A percentile compares a stretch with the other conserved stretches of the same genome.
Evolutionary conservation across 257 asterid genomes (phyloP).

Genomic region (Nicotiana attenuata): DNA sequence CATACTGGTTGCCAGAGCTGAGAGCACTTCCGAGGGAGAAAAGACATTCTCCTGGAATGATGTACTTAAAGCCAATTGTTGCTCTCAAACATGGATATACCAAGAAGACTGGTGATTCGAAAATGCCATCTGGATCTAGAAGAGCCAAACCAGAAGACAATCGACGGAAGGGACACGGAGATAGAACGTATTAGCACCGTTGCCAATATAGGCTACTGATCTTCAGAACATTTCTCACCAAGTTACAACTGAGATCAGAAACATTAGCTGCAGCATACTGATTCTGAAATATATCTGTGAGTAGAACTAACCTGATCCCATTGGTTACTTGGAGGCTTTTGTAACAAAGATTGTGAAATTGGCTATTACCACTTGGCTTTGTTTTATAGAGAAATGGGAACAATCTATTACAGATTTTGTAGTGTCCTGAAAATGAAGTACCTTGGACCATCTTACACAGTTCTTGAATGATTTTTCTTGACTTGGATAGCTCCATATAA

Average conservation of each 20-base stretch:
- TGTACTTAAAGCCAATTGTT: conserved; percentile 61
- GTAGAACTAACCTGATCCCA: background rate
- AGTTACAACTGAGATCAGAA: background rate
- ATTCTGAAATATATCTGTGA: background rate
- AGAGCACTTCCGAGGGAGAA: conserved; percentile 62
- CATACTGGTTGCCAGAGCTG: conserved; percentile 77
- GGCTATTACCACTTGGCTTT: background rate
- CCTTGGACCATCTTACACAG: background rate
- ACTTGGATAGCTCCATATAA: background rate
- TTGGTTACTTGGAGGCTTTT: background rate
- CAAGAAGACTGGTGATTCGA: conserved; percentile 25
- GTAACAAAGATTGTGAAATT: background rate
- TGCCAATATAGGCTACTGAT: background rate
- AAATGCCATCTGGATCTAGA: conserved; percentile 26
- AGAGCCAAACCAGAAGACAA: conserved; percentile 26
- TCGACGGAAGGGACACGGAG: conserved; percentile 27
- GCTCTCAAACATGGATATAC: conserved; percentile 60
- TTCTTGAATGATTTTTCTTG: background rate
- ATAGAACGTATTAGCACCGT: conserved; percentile 13
- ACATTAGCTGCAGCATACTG: background rate
- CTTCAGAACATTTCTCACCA: background rate
- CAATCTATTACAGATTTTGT: background rate
- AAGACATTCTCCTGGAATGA: conserved; percentile 61
- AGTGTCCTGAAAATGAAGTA: background rate
- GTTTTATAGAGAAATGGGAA: background rate